Evolutionary conservation across 2,329 filamentous ascomycete species (phyloP), one percentile per base, ranked within the genome.

Genomic region (Kalmusia sp.): DNA sequence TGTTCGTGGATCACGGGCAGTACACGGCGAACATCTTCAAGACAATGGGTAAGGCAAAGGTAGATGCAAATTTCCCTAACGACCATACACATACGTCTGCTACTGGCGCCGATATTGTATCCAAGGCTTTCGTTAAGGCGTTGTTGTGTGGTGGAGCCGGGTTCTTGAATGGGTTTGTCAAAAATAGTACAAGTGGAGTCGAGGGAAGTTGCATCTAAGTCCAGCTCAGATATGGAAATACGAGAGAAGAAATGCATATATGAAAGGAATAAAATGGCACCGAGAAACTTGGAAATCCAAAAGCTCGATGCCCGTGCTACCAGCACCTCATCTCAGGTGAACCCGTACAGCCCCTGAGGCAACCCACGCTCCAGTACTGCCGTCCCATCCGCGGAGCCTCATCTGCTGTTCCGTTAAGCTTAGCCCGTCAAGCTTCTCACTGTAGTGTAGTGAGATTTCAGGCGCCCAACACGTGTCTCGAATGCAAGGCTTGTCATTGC

Each of bases 41-140:
- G 65, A 72, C 74, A 9, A 63, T 86, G 38, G 84, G 85, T 0
- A 73, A 71, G 35, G 55, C 72, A 0, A 77, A 73, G 3, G 82
- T 86, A 19, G 80, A 86, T 65, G 72, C 74, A 0, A 77, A 80
- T 57, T 89, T 81, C 56, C 83, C 85, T 0, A 77, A 78, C 21
- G 85, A 87, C 59, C 85, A 88, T 68, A 88, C 85, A 0, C 86
- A 88, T 67, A 87, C 85, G 2, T 82, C 79, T 46, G 74, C 82
- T 0, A 75, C 71, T 22, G 82, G 84, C n/a, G 84, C 86, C 1
- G 76, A 83, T 54, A 72, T 81, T 2, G 82, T 84, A 47, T 79
- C 84, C 0, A 76, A 82, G 61, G 80, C 82, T 4, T 88, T 87
- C 62, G 80, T 85, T 22, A 84, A 85, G 75, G 84, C 77, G 0